Evolutionary conservation across 2,329 filamentous ascomycete species (phyloP).

Genomic region (Diaporthe ampelina): DNA sequence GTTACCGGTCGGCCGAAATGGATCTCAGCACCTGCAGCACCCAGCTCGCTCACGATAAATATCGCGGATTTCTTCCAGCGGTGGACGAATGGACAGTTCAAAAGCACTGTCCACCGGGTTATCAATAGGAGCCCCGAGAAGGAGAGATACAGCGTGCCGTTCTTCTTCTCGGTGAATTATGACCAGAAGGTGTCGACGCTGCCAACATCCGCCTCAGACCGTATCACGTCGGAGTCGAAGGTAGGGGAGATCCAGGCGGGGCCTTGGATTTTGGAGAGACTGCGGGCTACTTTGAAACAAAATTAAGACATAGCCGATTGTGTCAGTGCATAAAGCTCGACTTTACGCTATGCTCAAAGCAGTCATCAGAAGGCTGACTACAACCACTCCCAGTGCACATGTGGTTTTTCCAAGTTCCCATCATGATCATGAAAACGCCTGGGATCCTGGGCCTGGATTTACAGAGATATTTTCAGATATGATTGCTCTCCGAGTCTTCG

Average conservation of each 20-base stretch:
- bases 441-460: neutral
- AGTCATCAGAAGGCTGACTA: neutral
- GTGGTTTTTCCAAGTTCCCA: too few relatives aligned
- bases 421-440: neutral
- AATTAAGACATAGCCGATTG: neutral
- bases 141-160: constrained; percentile 37
- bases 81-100: constrained; percentile 41
- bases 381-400: too few relatives aligned
- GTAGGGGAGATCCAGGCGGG: constrained; percentile 21
- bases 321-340: too few relatives aligned
- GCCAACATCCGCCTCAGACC: constrained; percentile 45
- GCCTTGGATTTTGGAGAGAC: constrained; percentile 27
- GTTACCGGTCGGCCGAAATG: constrained; percentile 37
- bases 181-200: constrained; percentile 44
- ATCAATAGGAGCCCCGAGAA: constrained; percentile 30
- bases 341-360: neutral
- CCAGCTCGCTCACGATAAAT: constrained; percentile 37
- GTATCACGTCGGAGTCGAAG: neutral
- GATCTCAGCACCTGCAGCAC: constrained; percentile 42
- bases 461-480: neutral
- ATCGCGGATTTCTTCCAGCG: constrained; percentile 40
- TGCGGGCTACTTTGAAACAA: constrained; percentile 23
- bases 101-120: constrained; percentile 34
- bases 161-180: constrained; percentile 41
- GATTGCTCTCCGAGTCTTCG: too few relatives aligned